A percentile compares a stretch with the other conserved stretches of the same genome.
These are phyloP conservation scores for Saksenaea oblongispora DNA, from an alignment of 371 early-diverging fungal genomes.

Conservation along the genomic window DNA sequence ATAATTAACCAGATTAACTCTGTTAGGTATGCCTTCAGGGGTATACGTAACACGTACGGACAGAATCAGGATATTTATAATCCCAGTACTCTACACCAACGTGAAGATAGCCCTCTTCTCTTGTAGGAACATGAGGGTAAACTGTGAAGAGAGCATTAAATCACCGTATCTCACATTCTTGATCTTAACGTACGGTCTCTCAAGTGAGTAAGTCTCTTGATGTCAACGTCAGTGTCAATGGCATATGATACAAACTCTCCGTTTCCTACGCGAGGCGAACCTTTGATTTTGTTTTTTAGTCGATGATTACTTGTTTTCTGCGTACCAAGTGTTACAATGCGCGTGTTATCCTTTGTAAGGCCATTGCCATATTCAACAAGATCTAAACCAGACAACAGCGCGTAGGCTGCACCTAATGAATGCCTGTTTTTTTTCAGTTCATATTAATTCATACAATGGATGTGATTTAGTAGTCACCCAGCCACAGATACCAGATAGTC, in stretches of 20 bases:
- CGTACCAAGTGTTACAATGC: conserved; percentile 12
- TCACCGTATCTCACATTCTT: too few relatives aligned
- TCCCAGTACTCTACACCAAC: conserved; percentile 21
- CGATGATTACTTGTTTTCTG: neutral
- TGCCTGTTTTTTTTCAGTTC: neutral
- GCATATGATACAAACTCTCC: conserved; percentile 8
- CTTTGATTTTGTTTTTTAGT: neutral
- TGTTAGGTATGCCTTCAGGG: too few relatives aligned
- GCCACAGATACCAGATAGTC: conserved; percentile 15
- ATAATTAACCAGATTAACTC: too few relatives aligned
- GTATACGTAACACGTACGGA: neutral
- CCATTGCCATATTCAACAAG: conserved; percentile 15
- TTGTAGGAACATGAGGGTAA: conserved; percentile 13
- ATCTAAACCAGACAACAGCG: conserved; percentile 16
- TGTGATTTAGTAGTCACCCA: neutral
- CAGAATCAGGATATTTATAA: neutral
- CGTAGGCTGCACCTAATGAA: conserved; percentile 21
- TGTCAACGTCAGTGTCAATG: conserved; percentile 3
- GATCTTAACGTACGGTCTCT: conserved; percentile 5
- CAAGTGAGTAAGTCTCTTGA: conserved; percentile 6
- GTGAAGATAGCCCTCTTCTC: conserved; percentile 11
- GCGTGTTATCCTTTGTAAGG: conserved; percentile 2
- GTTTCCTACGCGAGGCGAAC: conserved; percentile 13
- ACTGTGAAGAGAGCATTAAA: neutral
- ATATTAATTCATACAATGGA: neutral